Evolutionary conservation across 106 monocot genomes (phyloP), one percentile per base, ranked within the genome.

Genomic region (Dendrobium huoshanense): DNA sequence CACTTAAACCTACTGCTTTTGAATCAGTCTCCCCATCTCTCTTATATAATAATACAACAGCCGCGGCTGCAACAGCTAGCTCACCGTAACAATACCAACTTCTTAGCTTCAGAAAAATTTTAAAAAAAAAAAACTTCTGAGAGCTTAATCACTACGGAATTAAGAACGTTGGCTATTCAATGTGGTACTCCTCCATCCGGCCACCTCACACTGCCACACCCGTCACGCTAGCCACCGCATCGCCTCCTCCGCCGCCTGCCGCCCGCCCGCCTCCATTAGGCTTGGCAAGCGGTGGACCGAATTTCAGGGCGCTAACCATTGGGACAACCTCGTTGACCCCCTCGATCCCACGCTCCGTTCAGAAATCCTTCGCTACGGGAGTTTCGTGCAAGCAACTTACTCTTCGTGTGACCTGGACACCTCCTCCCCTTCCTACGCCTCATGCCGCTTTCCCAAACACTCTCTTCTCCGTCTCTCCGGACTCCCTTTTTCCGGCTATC

Each of bases 331-430:
- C 25, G 86, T 94, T 19, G 80, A 87, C 82, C 93, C 93, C 10
- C 74, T 94, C 15, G 87, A 94, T 72, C 80, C 80, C 40, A 49
- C 81, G 3, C 89, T 94, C 84, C 82, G 91, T 19, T 67, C 78
- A 7, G 93, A 94, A 80, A 86, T 93, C 67, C 79, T 89, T 80
- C 90, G 90, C 27, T 91, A 93, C 81, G 93, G 93, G 16, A 54
- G 82, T 55, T 90, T 90, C 75, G 85, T 79, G 19, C 82, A 84
- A 49, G 81, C 88, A 4, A 83, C 93, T 24, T 93, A 93, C 87
- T 67, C 77, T 55, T 33, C 58, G 84, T 91, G 88, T 85, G 85
- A 88, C 68, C 77, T 29, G 33, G 84, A 88, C 72, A 81, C 83
- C 16, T 65, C 85, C 7, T 86, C 90, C 9, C 79, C 81, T 0